Base-by-base conservation (phyloP, 2,329 filamentous ascomycete species). In the Pestalotiopsis sp. region DNA sequence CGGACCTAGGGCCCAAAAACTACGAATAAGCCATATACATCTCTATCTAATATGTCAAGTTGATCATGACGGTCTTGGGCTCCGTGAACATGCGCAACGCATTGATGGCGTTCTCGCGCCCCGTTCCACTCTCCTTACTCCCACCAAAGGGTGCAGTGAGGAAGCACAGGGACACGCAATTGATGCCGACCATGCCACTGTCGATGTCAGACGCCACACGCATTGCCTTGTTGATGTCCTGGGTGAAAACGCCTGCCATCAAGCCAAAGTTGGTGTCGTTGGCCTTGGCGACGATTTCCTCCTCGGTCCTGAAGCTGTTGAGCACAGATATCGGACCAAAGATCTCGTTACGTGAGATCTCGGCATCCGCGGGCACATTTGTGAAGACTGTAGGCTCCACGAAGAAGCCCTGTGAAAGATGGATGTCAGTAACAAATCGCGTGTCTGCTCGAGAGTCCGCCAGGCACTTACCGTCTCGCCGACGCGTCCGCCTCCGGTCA, bases 161-260 rank as follows among this genome's bases (percentile, higher is more conserved):
- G 67, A 81, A 80, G 67, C 77, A 73, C 20, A 79, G 70, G 66
- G 76, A 79, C 61, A 81, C 74, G 59, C 78, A 80, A 71, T 92
- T 92, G 75, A 92, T 86, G 81, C 89, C 91, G 3, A 92, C 89
- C 85, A 91, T 91, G 38, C 91, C 91, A 13, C 88, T 85, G 76
- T 92, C 89, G 59, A 93, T 81, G 60, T 83, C 81, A 2, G 82
- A 79, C 2, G 84, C 81, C 2, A 88, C 78, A 1, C 85, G 82
- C 74, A 88, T 85, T 3, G 88, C 90, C 71, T 85, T 86, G 73
- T 86, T 86, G 72, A 92, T 87, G 74, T 92, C 86, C 71, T 86
- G 81, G 0, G 87, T 91, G 75, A 90, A 91, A 1, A 91, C 82
- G 0, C 76, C 76, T 2, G 82, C 81, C 71, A 85, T 78, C 1